Evolutionary conservation across 208 protist genomes (phyloP).

Genomic region (Leishmania turanica): DNA sequence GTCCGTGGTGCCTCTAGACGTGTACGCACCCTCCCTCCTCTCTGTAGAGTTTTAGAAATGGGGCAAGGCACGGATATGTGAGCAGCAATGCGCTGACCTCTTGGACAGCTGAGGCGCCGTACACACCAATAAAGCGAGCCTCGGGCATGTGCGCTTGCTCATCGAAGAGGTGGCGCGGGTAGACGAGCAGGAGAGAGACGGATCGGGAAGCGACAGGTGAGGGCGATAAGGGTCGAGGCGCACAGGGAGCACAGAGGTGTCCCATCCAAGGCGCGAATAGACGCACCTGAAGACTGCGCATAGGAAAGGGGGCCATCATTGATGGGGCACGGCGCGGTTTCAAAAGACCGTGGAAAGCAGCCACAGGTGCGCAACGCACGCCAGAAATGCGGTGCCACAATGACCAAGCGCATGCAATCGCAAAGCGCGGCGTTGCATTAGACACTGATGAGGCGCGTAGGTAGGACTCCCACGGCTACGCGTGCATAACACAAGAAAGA

Average conservation of each 20-base stretch:
- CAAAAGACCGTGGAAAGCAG: not conserved
- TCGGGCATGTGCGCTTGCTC: not conserved
- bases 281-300: not conserved
- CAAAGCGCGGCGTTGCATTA: not conserved
- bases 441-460: not conserved
- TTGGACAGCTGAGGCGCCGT: not conserved
- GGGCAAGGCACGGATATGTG: not conserved
- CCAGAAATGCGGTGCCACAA: not conserved
- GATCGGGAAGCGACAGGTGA: not conserved
- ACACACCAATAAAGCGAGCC: not conserved
- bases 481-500: not conserved
- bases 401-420: not conserved
- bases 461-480: not conserved
- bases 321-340: not conserved
- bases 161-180: not conserved
- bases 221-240: not conserved
- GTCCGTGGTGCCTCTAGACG: not conserved
- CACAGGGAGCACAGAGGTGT: not conserved
- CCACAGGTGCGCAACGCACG: not conserved
- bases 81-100: not conserved
- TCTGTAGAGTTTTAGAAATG: not conserved
- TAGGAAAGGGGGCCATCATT: not conserved
- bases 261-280: not conserved
- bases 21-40: not conserved
- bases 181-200: not conserved